A percentile compares a stretch with the other conserved stretches of the same genome.
phyloP scores from a whole-genome alignment of 1,284 basidiomycete genomes.

The Exsudoporus floridanus region DNA sequence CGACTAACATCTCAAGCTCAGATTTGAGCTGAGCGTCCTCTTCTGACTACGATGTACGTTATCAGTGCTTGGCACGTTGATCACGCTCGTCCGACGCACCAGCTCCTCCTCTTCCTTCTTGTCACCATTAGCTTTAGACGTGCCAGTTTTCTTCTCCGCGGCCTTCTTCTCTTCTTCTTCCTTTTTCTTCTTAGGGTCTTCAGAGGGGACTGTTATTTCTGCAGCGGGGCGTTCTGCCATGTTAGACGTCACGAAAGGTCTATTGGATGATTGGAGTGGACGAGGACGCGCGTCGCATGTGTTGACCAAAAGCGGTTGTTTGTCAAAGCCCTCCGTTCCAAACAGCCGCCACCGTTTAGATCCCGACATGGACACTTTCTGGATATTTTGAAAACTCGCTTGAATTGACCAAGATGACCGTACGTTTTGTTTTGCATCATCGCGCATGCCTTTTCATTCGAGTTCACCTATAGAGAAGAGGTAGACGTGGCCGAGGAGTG shows the following conservation, averaged over 20 bases:
- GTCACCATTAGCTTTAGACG: constrained; percentile 57
- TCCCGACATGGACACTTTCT: not conserved
- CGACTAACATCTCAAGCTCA: constrained; percentile 97
- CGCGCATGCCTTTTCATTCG: not conserved
- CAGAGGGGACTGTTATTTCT: constrained; percentile 59
- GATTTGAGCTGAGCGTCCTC: constrained; percentile 94
- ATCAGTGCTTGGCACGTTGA: constrained; percentile 12
- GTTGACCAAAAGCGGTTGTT: constrained; percentile 31
- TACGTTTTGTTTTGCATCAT: constrained; percentile 9
- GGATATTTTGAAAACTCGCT: not conserved
- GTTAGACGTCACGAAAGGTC: constrained; percentile 10
- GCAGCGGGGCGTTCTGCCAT: constrained; percentile 62
- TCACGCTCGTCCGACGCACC: constrained; percentile 48
- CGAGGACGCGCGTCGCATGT: constrained; percentile 36
- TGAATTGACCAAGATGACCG: constrained; percentile 16
- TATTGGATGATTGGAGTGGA: constrained; percentile 8
- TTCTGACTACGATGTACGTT: constrained; percentile 64
- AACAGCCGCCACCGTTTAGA: constrained; percentile 23
- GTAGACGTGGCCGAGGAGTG: constrained; percentile 7
- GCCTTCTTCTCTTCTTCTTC: constrained; percentile 43
- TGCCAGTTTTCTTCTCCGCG: constrained; percentile 45
- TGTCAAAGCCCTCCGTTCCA: constrained; percentile 36
- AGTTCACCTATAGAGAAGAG: constrained; percentile 13
- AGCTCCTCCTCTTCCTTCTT: constrained; percentile 82
- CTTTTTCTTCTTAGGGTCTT: constrained; percentile 75